Conservation (phyloP, 2,329 filamentous ascomycete genomes). For the Neonectria magnoliae region DNA sequence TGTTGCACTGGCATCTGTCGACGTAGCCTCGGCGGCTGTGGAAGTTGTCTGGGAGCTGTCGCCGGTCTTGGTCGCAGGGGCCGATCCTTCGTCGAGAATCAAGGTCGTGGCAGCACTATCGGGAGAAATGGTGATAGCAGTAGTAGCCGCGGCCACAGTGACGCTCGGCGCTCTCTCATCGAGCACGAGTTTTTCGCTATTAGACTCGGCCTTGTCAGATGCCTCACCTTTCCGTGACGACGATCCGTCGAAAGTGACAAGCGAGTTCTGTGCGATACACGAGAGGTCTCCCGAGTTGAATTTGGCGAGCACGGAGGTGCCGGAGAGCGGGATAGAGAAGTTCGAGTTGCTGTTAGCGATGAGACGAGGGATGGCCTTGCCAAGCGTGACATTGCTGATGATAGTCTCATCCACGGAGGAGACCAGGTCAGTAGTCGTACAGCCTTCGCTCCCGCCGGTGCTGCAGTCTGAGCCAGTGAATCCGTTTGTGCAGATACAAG, state of each 20-base stretch:
- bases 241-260: conserved; percentile 82
- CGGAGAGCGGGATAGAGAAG: conserved; percentile 80
- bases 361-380: conserved; percentile 79
- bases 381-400: conserved; percentile 78
- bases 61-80: conserved; percentile 22
- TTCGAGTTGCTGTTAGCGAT: conserved; percentile 71
- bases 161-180: conserved; percentile 17
- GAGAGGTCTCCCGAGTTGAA: conserved; percentile 81
- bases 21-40: conserved; percentile 19
- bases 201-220: conserved; percentile 40
- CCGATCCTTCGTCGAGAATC: conserved; percentile 36
- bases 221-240: conserved; percentile 49
- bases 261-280: conserved; percentile 85
- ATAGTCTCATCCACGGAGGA: conserved; percentile 52
- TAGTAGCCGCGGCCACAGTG: conserved; percentile 18
- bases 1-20: conserved; percentile 18
- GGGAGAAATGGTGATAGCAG: conserved; percentile 34
- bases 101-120: conserved; percentile 32
- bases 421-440: conserved; percentile 60
- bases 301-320: conserved; percentile 74
- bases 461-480: conserved; percentile 74
- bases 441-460: conserved; percentile 58
- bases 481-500: conserved; percentile 88
- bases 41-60: conserved; percentile 23
- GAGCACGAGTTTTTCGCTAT: conserved; percentile 29